Conservation (phyloP, 495 filamentous ascomycete species). For the Staphylotrichum longicolle region DNA sequence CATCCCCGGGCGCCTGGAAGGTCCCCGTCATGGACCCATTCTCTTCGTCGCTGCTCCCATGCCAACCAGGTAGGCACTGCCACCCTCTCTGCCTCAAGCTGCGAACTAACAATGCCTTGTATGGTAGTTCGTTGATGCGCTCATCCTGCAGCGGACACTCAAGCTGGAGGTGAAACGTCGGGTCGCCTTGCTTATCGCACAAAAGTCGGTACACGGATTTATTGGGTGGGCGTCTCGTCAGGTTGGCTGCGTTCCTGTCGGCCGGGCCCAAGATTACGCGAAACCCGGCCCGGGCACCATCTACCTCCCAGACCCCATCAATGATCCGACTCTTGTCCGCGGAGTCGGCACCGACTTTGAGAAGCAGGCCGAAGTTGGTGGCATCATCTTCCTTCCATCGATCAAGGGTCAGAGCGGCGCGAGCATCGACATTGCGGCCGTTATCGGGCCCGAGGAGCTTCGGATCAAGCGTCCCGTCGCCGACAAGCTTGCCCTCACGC, state of each 20-base stretch:
- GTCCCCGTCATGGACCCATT: constrained; percentile 79
- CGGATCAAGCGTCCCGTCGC: constrained; percentile 83
- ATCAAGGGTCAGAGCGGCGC: constrained; percentile 71
- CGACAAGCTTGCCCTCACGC: constrained; percentile 61
- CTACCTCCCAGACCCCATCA: constrained; percentile 85
- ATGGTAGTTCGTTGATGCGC: constrained; percentile 82
- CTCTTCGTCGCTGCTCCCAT: constrained; percentile 97
- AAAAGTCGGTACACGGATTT: constrained; percentile 88
- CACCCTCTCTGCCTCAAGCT: background rate
- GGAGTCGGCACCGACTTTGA: constrained; percentile 85
- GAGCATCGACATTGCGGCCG: constrained; percentile 75
- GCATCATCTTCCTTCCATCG: constrained; percentile 80
- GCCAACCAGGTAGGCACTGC: constrained; percentile 75
- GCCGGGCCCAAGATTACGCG: constrained; percentile 82
- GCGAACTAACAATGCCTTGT: constrained; percentile 14
- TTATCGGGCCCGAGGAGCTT: constrained; percentile 77
- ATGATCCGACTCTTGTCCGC: constrained; percentile 78
- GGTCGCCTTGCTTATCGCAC: constrained; percentile 87
- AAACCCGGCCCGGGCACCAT: constrained; percentile 76
- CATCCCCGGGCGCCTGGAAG: constrained; percentile 94
- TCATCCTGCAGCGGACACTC: constrained; percentile 88
- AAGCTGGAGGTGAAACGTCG: constrained; percentile 81
- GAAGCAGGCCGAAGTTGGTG: constrained; percentile 69
- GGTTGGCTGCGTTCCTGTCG: constrained; percentile 84
- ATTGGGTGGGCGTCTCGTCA: constrained; percentile 77